phyloP scores from a whole-genome alignment of 805 yeast species.

The Candida maris region DNA sequence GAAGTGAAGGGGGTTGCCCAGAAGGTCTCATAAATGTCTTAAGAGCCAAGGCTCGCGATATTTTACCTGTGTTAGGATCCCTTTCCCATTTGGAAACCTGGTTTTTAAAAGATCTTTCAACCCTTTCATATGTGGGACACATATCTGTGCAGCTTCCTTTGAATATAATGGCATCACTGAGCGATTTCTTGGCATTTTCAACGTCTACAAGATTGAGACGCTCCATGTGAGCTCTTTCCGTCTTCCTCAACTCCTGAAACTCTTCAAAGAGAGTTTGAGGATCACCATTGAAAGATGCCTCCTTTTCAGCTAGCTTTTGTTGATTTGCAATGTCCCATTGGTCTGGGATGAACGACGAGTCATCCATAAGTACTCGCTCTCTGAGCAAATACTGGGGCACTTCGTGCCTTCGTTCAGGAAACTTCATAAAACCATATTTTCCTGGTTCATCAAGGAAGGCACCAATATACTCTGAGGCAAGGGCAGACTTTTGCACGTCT shows the following conservation, averaged over 20 bases:
- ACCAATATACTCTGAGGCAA: slow-evolving; percentile 28
- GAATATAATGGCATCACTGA: slow-evolving; percentile 85
- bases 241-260: slow-evolving; percentile 67
- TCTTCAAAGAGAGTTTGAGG: slow-evolving; percentile 71
- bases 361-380: slow-evolving; percentile 35
- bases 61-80: slow-evolving; percentile 55
- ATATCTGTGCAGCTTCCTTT: slow-evolving; percentile 87
- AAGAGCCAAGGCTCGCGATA: slow-evolving; percentile 61
- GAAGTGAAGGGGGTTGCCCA: slow-evolving; percentile 96
- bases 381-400: slow-evolving; percentile 31
- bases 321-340: slow-evolving; percentile 81
- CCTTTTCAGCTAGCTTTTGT: slow-evolving; percentile 50
- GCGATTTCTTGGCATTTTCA: slow-evolving; percentile 73
- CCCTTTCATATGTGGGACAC: slow-evolving; percentile 94
- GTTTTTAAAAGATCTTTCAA: slow-evolving; percentile 81
- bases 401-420: slow-evolving; percentile 15
- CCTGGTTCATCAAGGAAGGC: slow-evolving; percentile 28
- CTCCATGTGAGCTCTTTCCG: slow-evolving; percentile 79
- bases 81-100: slow-evolving; percentile 78
- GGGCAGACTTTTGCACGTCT: no score
- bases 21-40: slow-evolving; percentile 97
- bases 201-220: slow-evolving; percentile 77
- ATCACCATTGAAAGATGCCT: slow-evolving; percentile 43
- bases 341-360: slow-evolving; percentile 31
- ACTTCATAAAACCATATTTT: slow-evolving; percentile 25